phyloP scores from a whole-genome alignment of 2,329 filamentous ascomycete genomes.

The Trichoderma atroviride region DNA sequence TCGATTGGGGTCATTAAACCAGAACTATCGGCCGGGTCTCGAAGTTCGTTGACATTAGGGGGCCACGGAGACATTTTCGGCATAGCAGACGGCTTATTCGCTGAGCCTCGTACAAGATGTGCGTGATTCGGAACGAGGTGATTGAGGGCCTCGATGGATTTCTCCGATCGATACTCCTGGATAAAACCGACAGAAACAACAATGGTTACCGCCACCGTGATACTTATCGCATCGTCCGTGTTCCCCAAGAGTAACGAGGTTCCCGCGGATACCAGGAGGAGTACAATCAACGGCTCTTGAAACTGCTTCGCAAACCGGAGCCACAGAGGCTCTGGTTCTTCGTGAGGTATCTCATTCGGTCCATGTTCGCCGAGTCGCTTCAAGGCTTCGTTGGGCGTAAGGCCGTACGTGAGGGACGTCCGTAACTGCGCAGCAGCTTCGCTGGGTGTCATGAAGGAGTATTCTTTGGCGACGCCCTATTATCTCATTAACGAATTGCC shows the following conservation, averaged over 20 bases:
- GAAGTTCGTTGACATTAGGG: conserved; percentile 45
- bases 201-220: conserved; percentile 93
- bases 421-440: conserved; percentile 77
- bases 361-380: conserved; percentile 79
- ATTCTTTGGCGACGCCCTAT: conserved; percentile 61
- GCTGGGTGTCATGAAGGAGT: conserved; percentile 69
- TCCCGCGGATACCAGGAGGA: conserved; percentile 85
- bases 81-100: conserved; percentile 39
- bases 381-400: conserved; percentile 79
- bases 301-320: conserved; percentile 95
- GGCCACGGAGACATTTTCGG: conserved; percentile 53
- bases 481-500: conserved; percentile 28
- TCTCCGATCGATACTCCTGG: conserved; percentile 96
- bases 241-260: conserved; percentile 92
- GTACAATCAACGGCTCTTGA: conserved; percentile 88
- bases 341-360: conserved; percentile 91
- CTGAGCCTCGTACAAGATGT: conserved; percentile 76
- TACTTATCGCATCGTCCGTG: conserved; percentile 91
- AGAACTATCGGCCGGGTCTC: conserved; percentile 46
- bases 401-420: conserved; percentile 81
- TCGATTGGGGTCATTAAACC: conserved; percentile 63
- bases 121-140: conserved; percentile 94
- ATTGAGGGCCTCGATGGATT: conserved; percentile 92
- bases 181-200: conserved; percentile 95
- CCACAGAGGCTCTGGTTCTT: conserved; percentile 92